These are phyloP conservation scores for Fusarium musae DNA, from an alignment of 2,329 filamentous ascomycete genomes.

Conservation along the genomic window DNA sequence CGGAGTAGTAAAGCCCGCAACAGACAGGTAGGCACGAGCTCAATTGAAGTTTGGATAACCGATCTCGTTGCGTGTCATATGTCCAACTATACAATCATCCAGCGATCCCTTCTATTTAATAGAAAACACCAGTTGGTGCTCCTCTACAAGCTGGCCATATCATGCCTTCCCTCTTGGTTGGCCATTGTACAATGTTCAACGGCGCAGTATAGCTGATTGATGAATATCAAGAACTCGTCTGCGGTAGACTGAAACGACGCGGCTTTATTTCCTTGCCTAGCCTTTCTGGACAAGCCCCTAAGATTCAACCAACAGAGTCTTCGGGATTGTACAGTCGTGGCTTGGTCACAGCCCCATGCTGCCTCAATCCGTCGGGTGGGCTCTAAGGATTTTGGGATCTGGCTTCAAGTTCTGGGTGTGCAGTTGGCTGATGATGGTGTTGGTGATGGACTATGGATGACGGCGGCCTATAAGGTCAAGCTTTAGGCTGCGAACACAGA, in stretches of 20 bases:
- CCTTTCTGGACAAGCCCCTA: too few species aligned
- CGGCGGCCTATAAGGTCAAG: too few species aligned
- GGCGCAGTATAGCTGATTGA: not conserved
- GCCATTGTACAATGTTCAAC: not conserved
- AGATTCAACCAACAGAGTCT: not conserved
- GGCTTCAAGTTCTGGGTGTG: not conserved
- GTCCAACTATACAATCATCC: too few species aligned
- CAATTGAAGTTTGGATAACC: rapidly evolving
- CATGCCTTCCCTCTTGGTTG: not conserved
- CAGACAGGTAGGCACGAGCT: not conserved
- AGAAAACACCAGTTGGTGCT: too few species aligned
- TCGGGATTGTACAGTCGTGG: not conserved
- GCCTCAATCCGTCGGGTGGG: not conserved
- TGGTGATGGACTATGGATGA: too few species aligned
- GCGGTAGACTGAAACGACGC: not conserved
- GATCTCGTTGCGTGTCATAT: too few species aligned
- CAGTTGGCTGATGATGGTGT: not conserved
- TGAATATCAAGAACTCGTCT: not conserved
- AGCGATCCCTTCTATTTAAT: too few species aligned
- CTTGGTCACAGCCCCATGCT: rapidly evolving
- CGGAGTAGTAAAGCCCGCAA: not conserved
- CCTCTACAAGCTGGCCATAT: not conserved
- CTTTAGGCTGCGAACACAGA: too few species aligned
- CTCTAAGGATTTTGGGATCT: rapidly evolving
- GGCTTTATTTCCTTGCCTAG: not conserved